Base-by-base conservation (phyloP, 176 grass and related monocot species). In the Phyllostachys edulis region DNA sequence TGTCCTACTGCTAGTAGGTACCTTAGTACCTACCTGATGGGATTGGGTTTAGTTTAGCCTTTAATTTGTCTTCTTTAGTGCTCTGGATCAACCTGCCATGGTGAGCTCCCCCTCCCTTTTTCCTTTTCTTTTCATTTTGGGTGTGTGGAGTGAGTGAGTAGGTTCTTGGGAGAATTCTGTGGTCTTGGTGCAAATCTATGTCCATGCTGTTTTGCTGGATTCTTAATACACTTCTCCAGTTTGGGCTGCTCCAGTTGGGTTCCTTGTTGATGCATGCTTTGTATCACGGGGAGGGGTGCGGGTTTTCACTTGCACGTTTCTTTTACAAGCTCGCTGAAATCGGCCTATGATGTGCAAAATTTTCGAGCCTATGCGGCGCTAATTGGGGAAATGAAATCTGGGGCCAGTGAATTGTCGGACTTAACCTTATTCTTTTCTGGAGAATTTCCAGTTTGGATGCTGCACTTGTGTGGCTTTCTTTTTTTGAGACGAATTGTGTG, bases 21-120 rank as follows among this genome's bases (percentile, higher is more conserved):
- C 62, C 26, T 47, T 20, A 71, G 45, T 86, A 72, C 83, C 77
- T 60, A 44, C 78, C 39, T 82, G 84, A 38, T 7, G 39, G 72
- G 77, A 39, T 69, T 82, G 14, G 55, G 73, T 50, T 78, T 78
- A 17, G 78, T 37, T 86, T 83, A 82, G 67, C 39, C 24, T 82
- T 20, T 78, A 21, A 12, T 71, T 79, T 51, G 40, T 52, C 80
- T 27, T 68, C 40, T 74, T 79, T 71, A n/a, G 17, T 67, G 42
- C 79, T 62, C 60, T 87, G 89, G 80, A 87, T 87, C 80, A 54
- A 74, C 67, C 67, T 67, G 49, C 67, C 79, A 83, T 62, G 84
- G 74, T 87, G 67, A 83, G 84, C 73, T 5, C 24, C 10, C 42
- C 2, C 20, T 21, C 38, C n/a, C 15, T 3, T 47, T 45, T 16